Conservation (phyloP, 2,329 filamentous ascomycete species). For the Hypoxylon sp. region DNA sequence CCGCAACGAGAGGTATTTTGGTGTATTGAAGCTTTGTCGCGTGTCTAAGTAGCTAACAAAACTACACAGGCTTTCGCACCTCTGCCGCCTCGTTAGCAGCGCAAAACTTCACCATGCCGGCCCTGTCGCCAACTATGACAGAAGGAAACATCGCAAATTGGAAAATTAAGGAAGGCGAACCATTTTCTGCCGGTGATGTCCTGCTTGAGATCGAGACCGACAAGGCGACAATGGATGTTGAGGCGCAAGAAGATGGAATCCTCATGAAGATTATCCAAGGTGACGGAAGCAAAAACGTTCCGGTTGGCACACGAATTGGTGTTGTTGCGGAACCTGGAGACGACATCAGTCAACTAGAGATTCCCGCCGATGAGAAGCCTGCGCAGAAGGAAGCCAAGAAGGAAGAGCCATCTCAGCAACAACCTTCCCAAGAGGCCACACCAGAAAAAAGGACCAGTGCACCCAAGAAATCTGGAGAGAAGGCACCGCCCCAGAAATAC, state of each 20-base stretch:
- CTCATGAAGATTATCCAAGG: constrained; percentile 84
- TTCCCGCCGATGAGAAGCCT: constrained; percentile 77
- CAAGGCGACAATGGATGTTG: constrained; percentile 95
- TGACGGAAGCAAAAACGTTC: constrained; percentile 81
- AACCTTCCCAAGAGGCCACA: constrained; percentile 49
- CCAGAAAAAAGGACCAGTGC: constrained; percentile 56
- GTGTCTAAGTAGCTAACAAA: constrained; percentile 16
- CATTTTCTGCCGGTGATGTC: constrained; percentile 86
- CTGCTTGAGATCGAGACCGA: constrained; percentile 94
- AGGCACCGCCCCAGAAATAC: constrained; percentile 75
- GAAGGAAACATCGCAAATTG: constrained; percentile 89
- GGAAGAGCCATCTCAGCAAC: constrained; percentile 46
- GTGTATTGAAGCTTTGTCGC: constrained; percentile 33
- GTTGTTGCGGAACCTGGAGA: constrained; percentile 87
- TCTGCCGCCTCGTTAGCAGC: constrained; percentile 76
- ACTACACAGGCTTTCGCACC: constrained; percentile 72
- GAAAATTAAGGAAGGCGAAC: constrained; percentile 90
- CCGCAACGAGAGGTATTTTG: constrained; percentile 70
- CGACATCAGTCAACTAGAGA: constrained; percentile 79
- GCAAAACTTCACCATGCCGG: constrained; percentile 92
- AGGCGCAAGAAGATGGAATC: constrained; percentile 90
- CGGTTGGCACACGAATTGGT: constrained; percentile 85
- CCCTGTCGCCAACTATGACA: constrained; percentile 92
- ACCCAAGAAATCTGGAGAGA: constrained; percentile 59
- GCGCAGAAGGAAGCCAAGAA: constrained; percentile 58